These are phyloP conservation scores for Aspergillus arachidicola DNA, from an alignment of 2,329 filamentous ascomycete genomes.

Conservation along the genomic window DNA sequence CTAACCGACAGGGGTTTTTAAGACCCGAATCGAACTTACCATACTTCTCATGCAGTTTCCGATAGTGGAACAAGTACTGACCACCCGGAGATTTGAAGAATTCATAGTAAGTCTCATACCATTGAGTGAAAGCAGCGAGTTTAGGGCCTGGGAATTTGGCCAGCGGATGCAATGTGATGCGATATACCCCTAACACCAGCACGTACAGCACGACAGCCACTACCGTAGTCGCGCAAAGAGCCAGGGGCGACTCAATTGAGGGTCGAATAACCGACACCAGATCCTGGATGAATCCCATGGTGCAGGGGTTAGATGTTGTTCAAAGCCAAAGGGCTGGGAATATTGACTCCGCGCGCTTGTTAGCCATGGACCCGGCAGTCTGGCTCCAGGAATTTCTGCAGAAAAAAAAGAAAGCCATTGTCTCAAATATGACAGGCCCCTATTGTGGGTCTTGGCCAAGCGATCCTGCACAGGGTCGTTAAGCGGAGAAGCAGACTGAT, in stretches of 20 bases:
- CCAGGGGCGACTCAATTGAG: background rate
- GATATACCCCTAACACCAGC: slow-evolving; percentile 10
- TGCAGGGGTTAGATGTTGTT: slow-evolving; percentile 4
- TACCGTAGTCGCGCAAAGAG: background rate
- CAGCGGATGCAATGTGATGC: slow-evolving; percentile 16
- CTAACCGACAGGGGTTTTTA: background rate
- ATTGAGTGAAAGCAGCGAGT: slow-evolving; percentile 17
- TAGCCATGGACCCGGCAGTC: slow-evolving; percentile 3
- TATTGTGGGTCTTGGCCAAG: background rate
- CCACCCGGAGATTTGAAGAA: slow-evolving; percentile 16
- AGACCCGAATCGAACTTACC: slow-evolving; percentile 8
- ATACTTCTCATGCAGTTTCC: slow-evolving; percentile 16
- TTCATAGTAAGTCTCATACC: slow-evolving; percentile 20
- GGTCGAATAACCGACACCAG: slow-evolving; percentile 1
- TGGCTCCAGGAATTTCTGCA: background rate
- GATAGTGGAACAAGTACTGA: slow-evolving; percentile 20
- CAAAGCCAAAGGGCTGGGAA: background rate
- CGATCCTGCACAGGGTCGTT: background rate
- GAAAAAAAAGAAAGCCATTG: slow-evolving; percentile 3
- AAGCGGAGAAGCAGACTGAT: background rate
- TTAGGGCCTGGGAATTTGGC: slow-evolving; percentile 18
- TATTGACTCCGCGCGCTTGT: background rate
- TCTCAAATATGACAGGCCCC: slow-evolving; percentile 7
- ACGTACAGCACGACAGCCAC: background rate
- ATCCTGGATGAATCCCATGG: slow-evolving; percentile 8